Evolutionary conservation across 176 grass and related monocot species (phyloP).

Genomic region (Triticum turgidum): DNA sequence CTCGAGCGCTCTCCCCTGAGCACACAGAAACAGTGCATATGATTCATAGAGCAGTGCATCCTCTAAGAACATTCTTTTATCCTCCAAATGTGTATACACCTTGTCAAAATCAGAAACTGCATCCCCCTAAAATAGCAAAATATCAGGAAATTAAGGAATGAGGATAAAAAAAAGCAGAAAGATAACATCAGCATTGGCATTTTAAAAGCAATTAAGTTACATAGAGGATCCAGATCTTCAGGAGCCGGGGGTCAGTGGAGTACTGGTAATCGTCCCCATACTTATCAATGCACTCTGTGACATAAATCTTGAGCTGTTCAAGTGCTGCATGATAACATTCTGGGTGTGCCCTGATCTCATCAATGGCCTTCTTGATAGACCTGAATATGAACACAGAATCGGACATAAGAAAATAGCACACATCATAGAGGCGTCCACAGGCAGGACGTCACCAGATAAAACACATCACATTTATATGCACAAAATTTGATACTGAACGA

Average conservation of each 20-base stretch:
- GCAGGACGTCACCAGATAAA: not conserved
- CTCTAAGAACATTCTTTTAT: slow-evolving; percentile 59
- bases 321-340: not conserved
- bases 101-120: slow-evolving; percentile 47
- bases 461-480: not conserved
- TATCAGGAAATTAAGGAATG: not conserved
- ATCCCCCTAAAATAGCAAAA: slow-evolving; percentile 61
- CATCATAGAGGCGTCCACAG: not conserved
- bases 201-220: slow-evolving; percentile 43
- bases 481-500: not conserved
- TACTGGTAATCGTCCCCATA: slow-evolving; percentile 67
- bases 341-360: slow-evolving; percentile 44
- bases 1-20: slow-evolving; percentile 49
- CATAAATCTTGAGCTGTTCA: slow-evolving; percentile 43
- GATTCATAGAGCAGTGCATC: slow-evolving; percentile 84
- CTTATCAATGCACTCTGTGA: slow-evolving; percentile 63
- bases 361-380: slow-evolving; percentile 51
- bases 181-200: not conserved
- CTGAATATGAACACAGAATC: slow-evolving; percentile 51
- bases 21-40: slow-evolving; percentile 59
- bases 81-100: slow-evolving; percentile 59
- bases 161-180: not conserved
- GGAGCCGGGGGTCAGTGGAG: slow-evolving; percentile 62
- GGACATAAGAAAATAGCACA: slow-evolving; percentile 11
- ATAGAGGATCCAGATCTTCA: slow-evolving; percentile 89